These are phyloP conservation scores for Herpetospermum pedunculosum DNA, from an alignment of 306 rosid genomes.

Conservation along the genomic window DNA sequence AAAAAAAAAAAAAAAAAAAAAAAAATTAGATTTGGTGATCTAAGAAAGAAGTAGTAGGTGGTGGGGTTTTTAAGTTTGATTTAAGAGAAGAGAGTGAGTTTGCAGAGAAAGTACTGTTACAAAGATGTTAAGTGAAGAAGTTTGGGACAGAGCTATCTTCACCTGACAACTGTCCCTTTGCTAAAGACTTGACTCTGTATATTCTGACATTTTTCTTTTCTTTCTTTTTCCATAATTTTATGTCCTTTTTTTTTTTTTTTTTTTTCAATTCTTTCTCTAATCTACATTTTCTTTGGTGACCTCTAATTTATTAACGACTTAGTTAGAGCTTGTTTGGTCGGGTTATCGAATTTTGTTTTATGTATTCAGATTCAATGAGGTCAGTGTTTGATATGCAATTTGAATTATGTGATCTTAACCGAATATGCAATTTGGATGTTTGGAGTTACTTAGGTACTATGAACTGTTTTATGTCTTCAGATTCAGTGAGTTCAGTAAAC, in stretches of 20 bases:
- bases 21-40: neutral
- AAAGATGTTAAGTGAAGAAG: neutral
- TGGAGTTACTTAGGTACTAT: too few relatives aligned
- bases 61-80: neutral
- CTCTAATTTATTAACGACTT: too few relatives aligned
- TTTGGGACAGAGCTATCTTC: neutral
- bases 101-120: neutral
- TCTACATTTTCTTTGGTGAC: neutral
- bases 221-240: neutral
- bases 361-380: too few relatives aligned
- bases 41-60: neutral
- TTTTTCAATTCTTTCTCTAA: neutral
- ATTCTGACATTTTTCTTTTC: neutral
- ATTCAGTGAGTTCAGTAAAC: too few relatives aligned
- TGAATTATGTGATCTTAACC: too few relatives aligned
- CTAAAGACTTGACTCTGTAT: neutral
- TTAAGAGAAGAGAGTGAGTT: neutral
- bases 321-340: too few relatives aligned
- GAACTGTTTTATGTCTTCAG: too few relatives aligned
- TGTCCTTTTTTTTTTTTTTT: neutral
- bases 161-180: neutral
- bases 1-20: neutral
- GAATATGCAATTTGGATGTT: too few relatives aligned
- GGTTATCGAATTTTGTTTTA: too few relatives aligned
- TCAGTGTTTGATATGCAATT: too few relatives aligned